These are phyloP conservation scores for Clonostachys chloroleuca DNA, from an alignment of 2,329 filamentous ascomycete species.

Conservation along the genomic window DNA sequence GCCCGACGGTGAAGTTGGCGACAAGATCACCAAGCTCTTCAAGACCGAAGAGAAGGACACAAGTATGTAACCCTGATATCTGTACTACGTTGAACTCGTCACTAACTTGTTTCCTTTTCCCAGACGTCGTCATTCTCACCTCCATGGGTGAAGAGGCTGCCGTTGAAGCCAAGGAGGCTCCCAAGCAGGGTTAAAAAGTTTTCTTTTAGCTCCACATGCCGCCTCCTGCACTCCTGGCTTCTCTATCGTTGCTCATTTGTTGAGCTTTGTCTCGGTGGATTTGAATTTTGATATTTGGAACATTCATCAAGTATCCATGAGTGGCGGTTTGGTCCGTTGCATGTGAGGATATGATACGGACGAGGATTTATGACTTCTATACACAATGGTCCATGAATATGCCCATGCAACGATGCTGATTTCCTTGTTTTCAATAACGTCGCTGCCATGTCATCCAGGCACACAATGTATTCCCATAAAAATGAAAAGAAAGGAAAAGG, in stretches of 20 bases:
- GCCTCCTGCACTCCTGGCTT: too few relatives aligned
- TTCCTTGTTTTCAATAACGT: background rate
- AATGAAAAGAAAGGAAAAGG: too few relatives aligned
- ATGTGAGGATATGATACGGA: too few relatives aligned
- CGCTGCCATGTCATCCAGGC: constrained; percentile 3
- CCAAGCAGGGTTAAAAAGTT: constrained; percentile 22
- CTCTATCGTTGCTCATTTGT: too few relatives aligned
- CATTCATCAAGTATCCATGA: background rate
- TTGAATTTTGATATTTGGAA: background rate
- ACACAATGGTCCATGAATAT: too few relatives aligned
- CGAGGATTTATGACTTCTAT: too few relatives aligned
- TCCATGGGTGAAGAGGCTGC: constrained; percentile 94
- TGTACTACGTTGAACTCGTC: background rate
- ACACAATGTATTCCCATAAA: background rate
- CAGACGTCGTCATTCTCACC: constrained; percentile 88
- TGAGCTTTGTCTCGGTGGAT: background rate
- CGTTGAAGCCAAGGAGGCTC: constrained; percentile 93
- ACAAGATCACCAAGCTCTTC: constrained; percentile 82
- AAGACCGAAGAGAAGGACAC: constrained; percentile 82
- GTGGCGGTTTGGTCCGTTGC: background rate
- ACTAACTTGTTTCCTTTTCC: constrained; percentile 11
- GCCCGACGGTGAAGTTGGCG: constrained; percentile 83
- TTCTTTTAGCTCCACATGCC: too few relatives aligned
- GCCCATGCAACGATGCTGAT: too few relatives aligned
- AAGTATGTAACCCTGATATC: constrained; percentile 58